A percentile compares a stretch with the other conserved stretches of the same genome.
Evolutionary conservation across 1,284 basidiomycete species (phyloP).

Genomic region (Cystobasidiaceae sp.): DNA sequence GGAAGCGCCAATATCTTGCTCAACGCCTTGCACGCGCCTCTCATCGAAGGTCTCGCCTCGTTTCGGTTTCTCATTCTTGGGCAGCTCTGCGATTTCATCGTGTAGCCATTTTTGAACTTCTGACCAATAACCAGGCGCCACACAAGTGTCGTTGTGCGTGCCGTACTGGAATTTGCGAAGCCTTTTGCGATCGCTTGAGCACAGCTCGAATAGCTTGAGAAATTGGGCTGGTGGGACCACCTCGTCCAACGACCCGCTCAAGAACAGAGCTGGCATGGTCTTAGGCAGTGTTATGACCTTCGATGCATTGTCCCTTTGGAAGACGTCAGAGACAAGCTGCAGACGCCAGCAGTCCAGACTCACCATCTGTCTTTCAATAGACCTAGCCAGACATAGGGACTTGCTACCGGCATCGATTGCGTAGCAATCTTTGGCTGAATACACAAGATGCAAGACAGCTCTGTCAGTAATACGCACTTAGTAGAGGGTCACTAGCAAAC

Average conservation of each 20-base stretch:
- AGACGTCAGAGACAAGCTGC: background rate
- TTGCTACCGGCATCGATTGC: constrained; percentile 9
- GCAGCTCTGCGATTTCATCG: constrained; percentile 3
- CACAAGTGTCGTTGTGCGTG: constrained; percentile 35
- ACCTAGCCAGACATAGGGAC: constrained; percentile 32
- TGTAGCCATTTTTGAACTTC: constrained; percentile 15
- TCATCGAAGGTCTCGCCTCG: constrained; percentile 9
- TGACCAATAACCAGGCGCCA: constrained; percentile 20
- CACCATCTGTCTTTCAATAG: constrained; percentile 83
- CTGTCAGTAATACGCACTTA: background rate
- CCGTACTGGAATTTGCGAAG: constrained; percentile 39
- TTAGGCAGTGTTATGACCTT: constrained; percentile 64
- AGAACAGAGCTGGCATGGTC: constrained; percentile 72
- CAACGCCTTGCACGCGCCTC: constrained; percentile 7
- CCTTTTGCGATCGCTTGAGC: constrained; percentile 51
- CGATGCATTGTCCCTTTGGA: constrained; percentile 57
- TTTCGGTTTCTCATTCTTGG: background rate
- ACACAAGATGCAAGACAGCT: background rate
- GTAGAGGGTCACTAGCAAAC: background rate
- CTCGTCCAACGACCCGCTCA: constrained; percentile 72
- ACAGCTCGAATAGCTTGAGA: constrained; percentile 64
- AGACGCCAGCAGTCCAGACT: background rate
- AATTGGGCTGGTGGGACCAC: constrained; percentile 83
- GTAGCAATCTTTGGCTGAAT: background rate
- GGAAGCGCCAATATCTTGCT: constrained; percentile 6